Evolutionary conservation across 2,329 filamentous ascomycete genomes (phyloP), one percentile per base, ranked within the genome.

Genomic region (Penicillium sp.): DNA sequence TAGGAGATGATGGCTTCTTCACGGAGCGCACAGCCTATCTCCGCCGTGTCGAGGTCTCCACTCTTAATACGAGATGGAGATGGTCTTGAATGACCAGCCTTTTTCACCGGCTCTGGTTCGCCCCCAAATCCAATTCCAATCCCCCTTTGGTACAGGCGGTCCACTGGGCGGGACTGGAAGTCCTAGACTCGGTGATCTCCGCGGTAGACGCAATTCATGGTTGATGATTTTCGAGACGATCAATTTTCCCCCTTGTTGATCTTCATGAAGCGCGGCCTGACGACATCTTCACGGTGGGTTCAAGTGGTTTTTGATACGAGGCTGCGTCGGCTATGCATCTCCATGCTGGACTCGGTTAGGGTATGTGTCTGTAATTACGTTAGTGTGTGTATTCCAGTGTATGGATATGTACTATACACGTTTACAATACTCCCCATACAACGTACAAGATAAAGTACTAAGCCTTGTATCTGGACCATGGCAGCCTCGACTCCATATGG

Each of bases 131-230:
- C 34, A 18, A 20, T 36, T n/a, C 13, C 13, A 15, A 4, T 17
- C 30, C 15, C 13, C 18, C 6, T 36, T 6, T 5, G 9, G 21
- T 36, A 24, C 18, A 9, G 10, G 36, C 21, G 21, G 13, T 40
- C 36, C 36, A 40, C 36, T 40, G 21, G 10, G 24, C 24, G 24
- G 24, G 20, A n/a, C n/a, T n/a, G n/a, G 20, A 40, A 24, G 3
- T 26, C 36, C 15, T 40, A 40, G 36, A 40, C 23, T 40, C 36
- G 36, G 36, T 40, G 36, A 40, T 40, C 36, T 40, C 36, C 36
- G 21, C 36, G 36, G 21, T 10, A 40, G 36, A 33, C 7, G 21
- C 36, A 26, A 15, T 39, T 39, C 13, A 40, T 24, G n/a, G 23
- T 12, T 40, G 37, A 40, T 17, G 7, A 10, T 26, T 8, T 39